phyloP scores from a whole-genome alignment of 495 filamentous ascomycete species.

The Saxispiralis lemnorum region DNA sequence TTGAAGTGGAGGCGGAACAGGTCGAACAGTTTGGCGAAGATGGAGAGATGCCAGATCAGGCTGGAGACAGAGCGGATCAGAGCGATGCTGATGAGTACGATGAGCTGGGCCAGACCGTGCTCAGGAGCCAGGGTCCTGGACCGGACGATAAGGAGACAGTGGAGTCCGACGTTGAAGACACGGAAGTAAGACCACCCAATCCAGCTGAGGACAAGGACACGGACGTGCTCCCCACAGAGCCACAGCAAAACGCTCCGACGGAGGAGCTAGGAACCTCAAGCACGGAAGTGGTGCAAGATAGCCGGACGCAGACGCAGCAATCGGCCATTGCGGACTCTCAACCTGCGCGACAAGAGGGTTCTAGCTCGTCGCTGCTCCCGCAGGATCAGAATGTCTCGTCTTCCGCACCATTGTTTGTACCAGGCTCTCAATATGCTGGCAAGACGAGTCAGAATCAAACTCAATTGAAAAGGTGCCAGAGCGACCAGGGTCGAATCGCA shows the following conservation, averaged over 20 bases:
- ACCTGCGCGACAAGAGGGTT: conserved; percentile 5
- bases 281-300: neutral
- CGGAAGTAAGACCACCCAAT: neutral
- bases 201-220: neutral
- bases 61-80: neutral
- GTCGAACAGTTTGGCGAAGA: conserved; percentile 2
- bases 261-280: too few relatives aligned
- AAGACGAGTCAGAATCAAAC: conserved; percentile 11
- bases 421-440: conserved; percentile 15
- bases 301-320: conserved; percentile 8
- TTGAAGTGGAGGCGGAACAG: neutral
- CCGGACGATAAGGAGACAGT: neutral
- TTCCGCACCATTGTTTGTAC: conserved; percentile 7
- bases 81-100: conserved; percentile 16
- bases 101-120: conserved; percentile 14
- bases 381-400: neutral
- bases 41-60: neutral
- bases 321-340: conserved; percentile 24
- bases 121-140: conserved; percentile 11
- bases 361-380: neutral
- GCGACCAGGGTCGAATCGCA: neutral
- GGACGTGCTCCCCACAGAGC: too few relatives aligned
- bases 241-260: too few relatives aligned
- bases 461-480: neutral
- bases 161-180: neutral